Base-by-base conservation (phyloP, 23 red algal genomes). In the Gracilariopsis chorda region DNA sequence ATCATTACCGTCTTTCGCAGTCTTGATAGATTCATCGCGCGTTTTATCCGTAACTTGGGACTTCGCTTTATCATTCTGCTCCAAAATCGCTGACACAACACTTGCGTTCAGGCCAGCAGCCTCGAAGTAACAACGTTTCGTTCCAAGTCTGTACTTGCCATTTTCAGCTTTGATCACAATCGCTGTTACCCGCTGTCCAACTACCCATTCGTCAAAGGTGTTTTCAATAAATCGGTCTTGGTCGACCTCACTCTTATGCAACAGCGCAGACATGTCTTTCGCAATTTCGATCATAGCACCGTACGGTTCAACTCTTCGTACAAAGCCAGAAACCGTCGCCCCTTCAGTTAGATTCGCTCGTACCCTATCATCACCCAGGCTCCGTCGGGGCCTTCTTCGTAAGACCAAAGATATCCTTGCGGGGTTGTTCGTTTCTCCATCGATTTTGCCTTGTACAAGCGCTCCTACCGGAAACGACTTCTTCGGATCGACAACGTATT, bases 81-180 rank as follows among this genome's bases (percentile, higher is more conserved):
- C 68, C n/a, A 94, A 29, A 16, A 94, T 12, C 14, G 40, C 70
- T 1, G 83, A 67, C 17, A 52, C 32, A 3, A 68, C 56, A 2
- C 60, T 67, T 17, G 59, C 91, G 49, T 77, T 51, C 36, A 87
- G 23, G 0, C 81, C 81, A 19, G 81, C 69, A 53, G 91, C 91
- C 62, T 94, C 91, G 69, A 94, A 86, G 40, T 94, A 94, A 28
- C 80, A 86, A 19, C 80, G 80, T 71, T 94, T 94, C 1, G 91
- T 86, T 23, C 91, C 91, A 24, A 94, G 28, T 20, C 55, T 52
- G n/a, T 76, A 28, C 79, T 72, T 82, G 12, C 63, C 57, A 6
- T 87, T 80, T 16, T 51, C 40, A 14, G 77, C 69, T 23, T 79
- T 67, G 16, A 94, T 71, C 4, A 86, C 63, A 37, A 94, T 78